Conservation (phyloP, 139 green algal genomes). For the Dunaliella sp. region DNA sequence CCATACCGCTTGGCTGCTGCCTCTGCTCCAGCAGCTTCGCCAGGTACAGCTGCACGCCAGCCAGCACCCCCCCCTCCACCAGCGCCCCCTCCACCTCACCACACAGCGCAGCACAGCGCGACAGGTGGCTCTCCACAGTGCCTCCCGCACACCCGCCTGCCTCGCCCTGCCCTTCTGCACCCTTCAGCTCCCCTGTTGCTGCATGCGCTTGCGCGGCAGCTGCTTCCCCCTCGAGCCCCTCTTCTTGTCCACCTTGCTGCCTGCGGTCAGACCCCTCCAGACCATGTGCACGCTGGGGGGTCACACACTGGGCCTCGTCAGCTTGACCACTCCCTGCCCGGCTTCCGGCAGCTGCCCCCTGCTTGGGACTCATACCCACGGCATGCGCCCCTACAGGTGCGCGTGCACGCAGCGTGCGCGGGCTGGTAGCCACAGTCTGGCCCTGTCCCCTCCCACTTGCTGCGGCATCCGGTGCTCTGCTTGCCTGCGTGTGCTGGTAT, state of each 20-base stretch:
- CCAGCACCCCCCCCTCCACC: background rate
- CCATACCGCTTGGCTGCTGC: no score
- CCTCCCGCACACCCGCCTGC: background rate
- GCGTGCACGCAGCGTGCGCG: background rate
- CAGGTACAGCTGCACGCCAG: background rate
- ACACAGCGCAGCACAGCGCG: background rate
- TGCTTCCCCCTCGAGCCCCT: background rate
- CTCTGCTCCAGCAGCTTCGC: background rate
- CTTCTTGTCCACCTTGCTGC: no score
- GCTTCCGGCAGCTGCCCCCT: background rate
- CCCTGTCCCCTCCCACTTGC: background rate
- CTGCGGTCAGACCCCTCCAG: no score
- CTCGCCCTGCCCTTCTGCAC: background rate
- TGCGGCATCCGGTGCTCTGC: background rate
- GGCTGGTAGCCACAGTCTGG: background rate
- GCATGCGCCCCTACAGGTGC: background rate
- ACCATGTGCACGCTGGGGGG: no score
- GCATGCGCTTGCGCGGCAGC: background rate
- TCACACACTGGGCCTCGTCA: no score
- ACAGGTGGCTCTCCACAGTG: background rate
- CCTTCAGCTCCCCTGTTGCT: no score
- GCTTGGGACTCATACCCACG: no score
- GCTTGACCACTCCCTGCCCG: no score
- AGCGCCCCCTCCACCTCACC: background rate
- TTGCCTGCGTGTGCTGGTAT: no score